Evolutionary conservation across 225 moss, liverwort and hornwort genomes (phyloP).

Genomic region (Marchantia paleacea): DNA sequence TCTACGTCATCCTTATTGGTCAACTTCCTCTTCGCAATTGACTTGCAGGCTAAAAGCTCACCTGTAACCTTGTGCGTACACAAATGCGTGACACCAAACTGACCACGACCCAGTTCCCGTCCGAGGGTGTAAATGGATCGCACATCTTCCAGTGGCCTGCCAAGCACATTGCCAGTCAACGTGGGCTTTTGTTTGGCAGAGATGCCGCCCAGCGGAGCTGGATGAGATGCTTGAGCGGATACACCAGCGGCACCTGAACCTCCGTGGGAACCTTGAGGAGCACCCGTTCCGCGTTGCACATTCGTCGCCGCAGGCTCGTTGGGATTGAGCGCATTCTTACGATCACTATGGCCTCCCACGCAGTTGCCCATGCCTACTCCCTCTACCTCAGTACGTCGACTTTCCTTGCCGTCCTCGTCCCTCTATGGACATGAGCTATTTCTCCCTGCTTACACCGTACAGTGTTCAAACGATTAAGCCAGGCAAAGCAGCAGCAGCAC

Average conservation of each 20-base stretch:
- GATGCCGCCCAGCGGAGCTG: not conserved
- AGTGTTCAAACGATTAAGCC: not conserved
- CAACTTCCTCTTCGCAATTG: slow-evolving; percentile 53
- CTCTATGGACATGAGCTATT: slow-evolving; percentile 33
- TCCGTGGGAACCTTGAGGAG: not conserved
- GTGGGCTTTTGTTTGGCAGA: slow-evolving; percentile 15
- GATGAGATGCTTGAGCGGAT: not conserved
- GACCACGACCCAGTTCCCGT: slow-evolving; percentile 53
- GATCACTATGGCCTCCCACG: slow-evolving; percentile 40
- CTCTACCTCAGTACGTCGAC: slow-evolving; percentile 12
- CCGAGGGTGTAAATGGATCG: slow-evolving; percentile 44
- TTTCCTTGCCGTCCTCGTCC: slow-evolving; percentile 26
- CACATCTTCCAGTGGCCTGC: slow-evolving; percentile 45
- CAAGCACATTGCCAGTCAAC: slow-evolving; percentile 46
- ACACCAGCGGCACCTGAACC: not conserved
- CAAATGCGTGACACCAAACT: slow-evolving; percentile 54
- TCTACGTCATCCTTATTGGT: slow-evolving; percentile 54
- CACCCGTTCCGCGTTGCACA: not conserved
- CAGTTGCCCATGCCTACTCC: slow-evolving; percentile 47
- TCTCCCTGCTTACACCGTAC: not conserved
- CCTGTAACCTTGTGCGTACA: slow-evolving; percentile 47
- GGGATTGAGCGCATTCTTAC: not conserved
- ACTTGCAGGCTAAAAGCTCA: slow-evolving; percentile 52
- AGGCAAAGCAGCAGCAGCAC: not conserved
- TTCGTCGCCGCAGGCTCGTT: not conserved